phyloP scores from a whole-genome alignment of 257 asterid genomes.

The Euphrasia confusa region DNA sequence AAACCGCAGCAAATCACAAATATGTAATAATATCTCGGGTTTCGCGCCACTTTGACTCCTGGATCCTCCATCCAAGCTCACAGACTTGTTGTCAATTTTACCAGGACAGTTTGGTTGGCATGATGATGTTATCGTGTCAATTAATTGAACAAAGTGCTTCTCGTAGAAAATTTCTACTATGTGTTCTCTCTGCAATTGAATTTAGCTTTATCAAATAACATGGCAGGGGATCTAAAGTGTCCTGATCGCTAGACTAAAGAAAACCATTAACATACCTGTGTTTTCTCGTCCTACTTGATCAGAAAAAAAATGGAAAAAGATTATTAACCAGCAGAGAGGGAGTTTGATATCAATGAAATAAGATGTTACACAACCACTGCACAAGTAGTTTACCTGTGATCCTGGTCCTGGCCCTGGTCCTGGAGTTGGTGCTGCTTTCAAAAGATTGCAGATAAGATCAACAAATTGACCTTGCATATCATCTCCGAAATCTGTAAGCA shows the following conservation, averaged over 20 bases:
- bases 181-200: slow-evolving; percentile 72
- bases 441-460: slow-evolving; percentile 89
- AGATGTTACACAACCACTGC: slow-evolving; percentile 6
- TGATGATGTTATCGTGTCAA: slow-evolving; percentile 72
- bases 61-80: slow-evolving; percentile 41
- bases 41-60: slow-evolving; percentile 46
- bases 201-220: slow-evolving; percentile 21
- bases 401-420: slow-evolving; percentile 48
- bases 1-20: slow-evolving; percentile 91
- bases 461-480: slow-evolving; percentile 97
- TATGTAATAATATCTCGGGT: slow-evolving; percentile 81
- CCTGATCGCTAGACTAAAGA: too few species aligned
- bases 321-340: neutral
- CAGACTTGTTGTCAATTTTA: slow-evolving; percentile 34
- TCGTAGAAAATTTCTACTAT: slow-evolving; percentile 83
- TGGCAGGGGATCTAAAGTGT: neutral
- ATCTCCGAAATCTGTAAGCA: slow-evolving; percentile 87
- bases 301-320: neutral
- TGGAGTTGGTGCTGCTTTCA: slow-evolving; percentile 58
- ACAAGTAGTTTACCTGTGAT: slow-evolving; percentile 48
- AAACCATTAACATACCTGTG: too few species aligned
- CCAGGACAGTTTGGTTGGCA: slow-evolving; percentile 47
- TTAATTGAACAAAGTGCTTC: slow-evolving; percentile 71
- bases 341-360: slow-evolving; percentile 15
- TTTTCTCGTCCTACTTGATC: neutral